Evolutionary conservation across 108 stramenopile species (phyloP).

Genomic region (Phaeodactylum tricornutum): DNA sequence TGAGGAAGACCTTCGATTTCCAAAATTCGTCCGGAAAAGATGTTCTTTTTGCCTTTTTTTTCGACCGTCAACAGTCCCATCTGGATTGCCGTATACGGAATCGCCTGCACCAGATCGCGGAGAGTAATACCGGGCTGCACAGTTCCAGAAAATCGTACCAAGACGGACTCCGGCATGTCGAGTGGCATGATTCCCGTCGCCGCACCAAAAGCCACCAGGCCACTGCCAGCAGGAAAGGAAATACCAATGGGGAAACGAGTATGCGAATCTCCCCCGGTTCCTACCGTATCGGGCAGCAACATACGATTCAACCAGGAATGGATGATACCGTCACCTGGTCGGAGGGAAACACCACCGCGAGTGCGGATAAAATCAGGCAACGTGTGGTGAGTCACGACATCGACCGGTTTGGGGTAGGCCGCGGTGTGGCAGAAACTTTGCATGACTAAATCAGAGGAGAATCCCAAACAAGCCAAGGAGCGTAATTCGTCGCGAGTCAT

Average conservation of each 20-base stretch:
- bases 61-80: slow-evolving; percentile 86
- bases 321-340: slow-evolving; percentile 95
- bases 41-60: slow-evolving; percentile 95
- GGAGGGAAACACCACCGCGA: slow-evolving; percentile 88
- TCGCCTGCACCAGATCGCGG: slow-evolving; percentile 92
- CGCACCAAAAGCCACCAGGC: slow-evolving; percentile 91
- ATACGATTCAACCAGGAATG: slow-evolving; percentile 96
- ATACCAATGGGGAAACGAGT: slow-evolving; percentile 95
- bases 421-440: slow-evolving; percentile 97
- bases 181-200: slow-evolving; percentile 94
- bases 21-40: slow-evolving; percentile 89
- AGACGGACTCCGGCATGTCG: slow-evolving; percentile 92
- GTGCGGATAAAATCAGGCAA: slow-evolving; percentile 94
- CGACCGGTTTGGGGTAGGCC: slow-evolving; percentile 95
- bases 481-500: slow-evolving; percentile 96
- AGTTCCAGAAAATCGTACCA: slow-evolving; percentile 83
- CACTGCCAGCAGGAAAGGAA: slow-evolving; percentile 92
- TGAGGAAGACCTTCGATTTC: slow-evolving; percentile 93
- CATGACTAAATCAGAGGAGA: slow-evolving; percentile 92
- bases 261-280: slow-evolving; percentile 94
- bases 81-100: slow-evolving; percentile 90
- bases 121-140: slow-evolving; percentile 96
- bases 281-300: slow-evolving; percentile 94
- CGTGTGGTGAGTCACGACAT: slow-evolving; percentile 94
- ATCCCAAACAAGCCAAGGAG: slow-evolving; percentile 89